Evolutionary conservation across 495 filamentous ascomycete genomes (phyloP), one percentile per base, ranked within the genome.

Genomic region (Penicillium dipodomyicola): DNA sequence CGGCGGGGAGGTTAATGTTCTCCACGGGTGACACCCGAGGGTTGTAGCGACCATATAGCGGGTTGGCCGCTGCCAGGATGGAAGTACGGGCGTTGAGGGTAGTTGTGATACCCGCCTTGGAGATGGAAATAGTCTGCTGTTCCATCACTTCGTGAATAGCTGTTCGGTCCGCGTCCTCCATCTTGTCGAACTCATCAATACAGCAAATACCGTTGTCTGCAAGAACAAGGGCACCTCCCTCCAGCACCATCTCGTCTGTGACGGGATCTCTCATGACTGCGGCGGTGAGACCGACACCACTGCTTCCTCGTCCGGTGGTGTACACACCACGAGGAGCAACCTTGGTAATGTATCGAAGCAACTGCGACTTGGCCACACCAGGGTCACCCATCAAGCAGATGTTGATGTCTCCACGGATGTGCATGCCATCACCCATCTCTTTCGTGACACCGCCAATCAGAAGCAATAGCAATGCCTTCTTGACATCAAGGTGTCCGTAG

Each of bases 141-240:
- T 98, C 94, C 94, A 98, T 98, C 30, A 98, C 94, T 85, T 98
- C 94, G 81, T 98, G 94, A 67, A 98, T 97, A 29, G 95, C 95
- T 0, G 94, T 97, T 56, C 94, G 83, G 71, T 97, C 95, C 52
- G 83, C 81, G 68, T 98, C 94, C 68, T 97, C 95, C 94, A 98
- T 98, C 76, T 98, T 98, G 80, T 98, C 94, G 68, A 98, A 98
- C 71, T 98, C 94, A 77, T 98, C 94, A 73, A 98, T 98, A 70
- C 94, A 98, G 84, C 94, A 98, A 73, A 96, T 95, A 62, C 94
- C 94, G 65, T 97, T 97, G 68, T 98, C 94, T 27, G 94, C 95
- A 2, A 98, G 79, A 32, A 98, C 94, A 22, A 98, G 80, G 14
- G 94, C 94, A 72, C 94, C 94, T 37, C 95, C 95, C 75, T 98